A percentile compares a stretch with the other conserved stretches of the same genome.
Conservation (phyloP, 1,139 yeast species). For the Hansenula lynferdii region DNA sequence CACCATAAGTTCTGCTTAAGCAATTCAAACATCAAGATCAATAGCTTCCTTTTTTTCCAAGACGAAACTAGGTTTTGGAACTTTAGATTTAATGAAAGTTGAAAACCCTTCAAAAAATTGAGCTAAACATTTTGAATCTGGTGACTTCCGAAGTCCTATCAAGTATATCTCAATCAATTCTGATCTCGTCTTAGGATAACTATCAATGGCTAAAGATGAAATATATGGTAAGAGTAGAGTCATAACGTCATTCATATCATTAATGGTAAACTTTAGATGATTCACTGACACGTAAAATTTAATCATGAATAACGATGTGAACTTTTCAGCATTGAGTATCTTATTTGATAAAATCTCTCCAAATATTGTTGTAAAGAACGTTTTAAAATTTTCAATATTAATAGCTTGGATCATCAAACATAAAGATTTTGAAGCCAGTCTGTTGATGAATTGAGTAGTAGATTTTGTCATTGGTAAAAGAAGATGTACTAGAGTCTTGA, state of each 20-base stretch:
- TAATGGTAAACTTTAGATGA: conserved; percentile 5
- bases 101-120: conserved; percentile 11
- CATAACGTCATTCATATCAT: conserved; percentile 5
- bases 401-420: conserved; percentile 21
- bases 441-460: conserved; percentile 11
- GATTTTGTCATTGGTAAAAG: conserved; percentile 18
- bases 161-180: conserved; percentile 18
- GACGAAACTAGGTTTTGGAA: conserved; percentile 1
- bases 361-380: conserved; percentile 14
- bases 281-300: conserved; percentile 17
- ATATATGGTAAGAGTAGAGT: conserved; percentile 8
- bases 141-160: conserved; percentile 5
- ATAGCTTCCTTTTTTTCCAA: background rate
- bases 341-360: conserved; percentile 8
- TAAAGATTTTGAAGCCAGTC: conserved; percentile 16
- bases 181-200: conserved; percentile 14
- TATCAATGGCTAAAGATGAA: conserved; percentile 12
- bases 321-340: conserved; percentile 18
- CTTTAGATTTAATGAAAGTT: conserved; percentile 8
- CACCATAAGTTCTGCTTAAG: too few species aligned
- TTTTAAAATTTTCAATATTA: conserved; percentile 12
- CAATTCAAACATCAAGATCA: background rate
- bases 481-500: conserved; percentile 11
- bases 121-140: conserved; percentile 1
- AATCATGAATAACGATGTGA: conserved; percentile 18